phyloP scores from a whole-genome alignment of 2,329 filamentous ascomycete species.

The Tolypocladium album region DNA sequence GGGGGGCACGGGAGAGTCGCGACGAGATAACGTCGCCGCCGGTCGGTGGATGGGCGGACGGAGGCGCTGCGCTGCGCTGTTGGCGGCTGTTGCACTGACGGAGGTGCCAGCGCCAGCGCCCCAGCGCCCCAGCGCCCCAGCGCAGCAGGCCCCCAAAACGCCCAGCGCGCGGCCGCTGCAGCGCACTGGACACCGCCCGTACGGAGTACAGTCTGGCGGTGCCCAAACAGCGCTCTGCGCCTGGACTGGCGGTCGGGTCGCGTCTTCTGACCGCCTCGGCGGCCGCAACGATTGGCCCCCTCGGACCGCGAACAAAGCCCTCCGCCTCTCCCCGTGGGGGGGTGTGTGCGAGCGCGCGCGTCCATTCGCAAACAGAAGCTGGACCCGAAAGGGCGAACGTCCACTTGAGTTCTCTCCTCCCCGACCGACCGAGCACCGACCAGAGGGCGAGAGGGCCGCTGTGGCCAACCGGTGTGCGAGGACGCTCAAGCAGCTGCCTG shows the following conservation, averaged over 20 bases:
- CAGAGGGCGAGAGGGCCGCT: neutral
- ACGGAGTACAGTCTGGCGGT: neutral
- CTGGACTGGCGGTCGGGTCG: neutral
- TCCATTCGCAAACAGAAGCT: neutral
- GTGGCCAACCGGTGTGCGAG: neutral
- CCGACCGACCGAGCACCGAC: neutral
- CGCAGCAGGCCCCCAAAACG: neutral
- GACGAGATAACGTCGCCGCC: neutral
- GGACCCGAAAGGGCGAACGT: neutral
- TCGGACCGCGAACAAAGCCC: neutral
- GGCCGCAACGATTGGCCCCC: neutral
- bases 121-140: neutral
- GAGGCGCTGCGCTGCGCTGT: neutral
- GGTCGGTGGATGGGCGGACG: neutral
- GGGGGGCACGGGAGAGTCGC: neutral
- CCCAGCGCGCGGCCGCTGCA: neutral
- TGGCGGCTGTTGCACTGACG: no score
- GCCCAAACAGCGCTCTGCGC: neutral
- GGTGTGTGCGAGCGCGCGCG: neutral
- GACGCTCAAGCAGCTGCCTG: neutral
- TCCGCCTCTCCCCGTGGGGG: neutral
- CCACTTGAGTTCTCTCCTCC: neutral
- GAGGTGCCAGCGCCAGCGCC: no score
- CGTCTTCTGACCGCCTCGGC: slow-evolving; percentile 1
- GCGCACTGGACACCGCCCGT: neutral